These are phyloP conservation scores for Heterobasidion annosum DNA, from an alignment of 1,284 basidiomycete species.

Conservation along the genomic window DNA sequence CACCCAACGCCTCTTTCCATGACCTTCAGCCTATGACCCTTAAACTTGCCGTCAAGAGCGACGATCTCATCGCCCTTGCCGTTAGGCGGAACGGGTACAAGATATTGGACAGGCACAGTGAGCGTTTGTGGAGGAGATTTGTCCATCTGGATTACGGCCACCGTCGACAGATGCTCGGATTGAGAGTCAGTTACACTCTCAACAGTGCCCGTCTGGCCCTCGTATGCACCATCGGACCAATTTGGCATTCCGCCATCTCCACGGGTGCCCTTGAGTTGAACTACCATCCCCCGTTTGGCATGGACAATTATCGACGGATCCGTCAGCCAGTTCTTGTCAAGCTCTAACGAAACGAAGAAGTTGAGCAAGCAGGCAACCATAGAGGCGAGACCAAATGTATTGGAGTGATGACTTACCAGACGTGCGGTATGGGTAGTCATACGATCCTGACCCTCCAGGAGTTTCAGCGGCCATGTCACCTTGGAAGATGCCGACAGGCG, in stretches of 20 bases:
- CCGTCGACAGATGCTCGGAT: slow-evolving; percentile 18
- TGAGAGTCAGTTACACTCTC: slow-evolving; percentile 24
- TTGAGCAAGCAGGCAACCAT: neutral
- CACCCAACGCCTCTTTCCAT: slow-evolving; percentile 16
- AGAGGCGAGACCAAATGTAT: neutral
- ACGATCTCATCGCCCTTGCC: slow-evolving; percentile 29
- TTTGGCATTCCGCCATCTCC: slow-evolving; percentile 15
- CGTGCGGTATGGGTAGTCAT: slow-evolving; percentile 3
- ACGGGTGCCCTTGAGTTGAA: slow-evolving; percentile 37
- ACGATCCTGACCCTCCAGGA: slow-evolving; percentile 7
- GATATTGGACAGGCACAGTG: slow-evolving; percentile 27
- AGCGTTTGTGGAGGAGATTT: slow-evolving; percentile 6
- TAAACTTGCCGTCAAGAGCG: slow-evolving; percentile 23
- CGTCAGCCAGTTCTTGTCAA: slow-evolving; percentile 33
- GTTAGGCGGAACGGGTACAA: slow-evolving; percentile 28
- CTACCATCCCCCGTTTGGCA: slow-evolving; percentile 33
- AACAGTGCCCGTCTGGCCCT: slow-evolving; percentile 38
- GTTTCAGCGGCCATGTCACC: slow-evolving; percentile 11
- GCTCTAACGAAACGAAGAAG: slow-evolving; percentile 13
- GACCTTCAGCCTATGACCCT: slow-evolving; percentile 28
- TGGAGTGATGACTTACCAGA: slow-evolving; percentile 6
- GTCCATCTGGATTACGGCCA: slow-evolving; percentile 8
- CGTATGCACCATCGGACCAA: slow-evolving; percentile 49
- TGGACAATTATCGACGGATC: slow-evolving; percentile 29
- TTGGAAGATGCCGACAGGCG: slow-evolving; percentile 24